These are phyloP conservation scores for Mrakia gelida DNA, from an alignment of 768 basidiomycete genomes.

Conservation along the genomic window DNA sequence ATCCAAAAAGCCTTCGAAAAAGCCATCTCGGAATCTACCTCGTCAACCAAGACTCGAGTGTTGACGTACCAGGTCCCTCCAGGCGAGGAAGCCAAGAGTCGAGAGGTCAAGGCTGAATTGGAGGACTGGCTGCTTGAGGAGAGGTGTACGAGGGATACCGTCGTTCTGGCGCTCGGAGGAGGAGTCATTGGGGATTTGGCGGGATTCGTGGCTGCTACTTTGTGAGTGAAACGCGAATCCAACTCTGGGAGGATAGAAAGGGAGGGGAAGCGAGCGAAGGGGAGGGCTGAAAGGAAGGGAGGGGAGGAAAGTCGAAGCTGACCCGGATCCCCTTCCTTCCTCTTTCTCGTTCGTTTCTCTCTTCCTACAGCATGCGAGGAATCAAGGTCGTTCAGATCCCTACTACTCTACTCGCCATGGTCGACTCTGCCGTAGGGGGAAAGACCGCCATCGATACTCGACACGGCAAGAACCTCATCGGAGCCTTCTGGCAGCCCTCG, in stretches of 20 bases:
- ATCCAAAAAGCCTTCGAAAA: conserved; percentile 64
- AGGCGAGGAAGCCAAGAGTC: conserved; percentile 87
- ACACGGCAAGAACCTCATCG: conserved; percentile 96
- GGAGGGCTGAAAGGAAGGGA: background rate
- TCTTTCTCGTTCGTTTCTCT: background rate
- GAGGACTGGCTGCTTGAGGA: conserved; percentile 88
- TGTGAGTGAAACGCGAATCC: conserved; percentile 70
- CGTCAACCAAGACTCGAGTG: conserved; percentile 54
- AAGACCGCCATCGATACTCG: conserved; percentile 99
- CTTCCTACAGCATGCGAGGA: conserved; percentile 82
- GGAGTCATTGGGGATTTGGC: conserved; percentile 96
- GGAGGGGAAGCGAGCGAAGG: background rate
- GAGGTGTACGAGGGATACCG: conserved; percentile 86
- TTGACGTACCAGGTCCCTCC: conserved; percentile 74
- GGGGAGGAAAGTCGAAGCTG: conserved; percentile 7
- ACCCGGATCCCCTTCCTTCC: conserved; percentile 11
- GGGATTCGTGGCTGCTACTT: conserved; percentile 94
- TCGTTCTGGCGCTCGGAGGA: conserved; percentile 88
- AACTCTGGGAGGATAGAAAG: background rate
- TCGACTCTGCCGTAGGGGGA: conserved; percentile 94
- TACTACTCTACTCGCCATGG: conserved; percentile 95
- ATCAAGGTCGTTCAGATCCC: conserved; percentile 94
- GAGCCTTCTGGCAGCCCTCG: conserved; percentile 96
- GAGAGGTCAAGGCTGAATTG: conserved; percentile 84
- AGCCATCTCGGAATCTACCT: conserved; percentile 35